Percentiles rank a stretch among this genome's conserved stretches.
Evolutionary conservation across 768 basidiomycete genomes (phyloP).

Genomic region (Amanita muscaria): DNA sequence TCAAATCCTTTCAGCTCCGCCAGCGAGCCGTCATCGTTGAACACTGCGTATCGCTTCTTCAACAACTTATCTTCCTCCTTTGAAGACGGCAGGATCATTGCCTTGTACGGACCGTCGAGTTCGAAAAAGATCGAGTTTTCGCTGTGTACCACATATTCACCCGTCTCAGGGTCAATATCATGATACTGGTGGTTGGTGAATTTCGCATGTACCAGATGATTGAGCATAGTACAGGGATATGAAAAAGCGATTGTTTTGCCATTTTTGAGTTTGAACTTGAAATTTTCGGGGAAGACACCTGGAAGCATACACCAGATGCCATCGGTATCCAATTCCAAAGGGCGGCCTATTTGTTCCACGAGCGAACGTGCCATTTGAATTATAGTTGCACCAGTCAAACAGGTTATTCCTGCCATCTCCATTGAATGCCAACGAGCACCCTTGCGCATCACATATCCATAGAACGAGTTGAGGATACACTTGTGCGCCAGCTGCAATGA

Average conservation of each 20-base stretch:
- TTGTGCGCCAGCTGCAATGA: constrained; percentile 98
- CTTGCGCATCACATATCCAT: constrained; percentile 99
- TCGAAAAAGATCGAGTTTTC: constrained; percentile 99
- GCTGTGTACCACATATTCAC: constrained; percentile 77
- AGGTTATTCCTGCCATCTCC: constrained; percentile 99
- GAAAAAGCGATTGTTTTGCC: constrained; percentile 88
- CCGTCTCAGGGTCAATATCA: constrained; percentile 76
- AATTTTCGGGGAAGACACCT: constrained; percentile 95
- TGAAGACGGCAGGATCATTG: constrained; percentile 98
- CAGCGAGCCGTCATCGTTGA: constrained; percentile 95
- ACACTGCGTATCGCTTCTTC: constrained; percentile 98
- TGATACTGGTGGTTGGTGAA: constrained; percentile 99
- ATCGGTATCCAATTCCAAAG: constrained; percentile 95
- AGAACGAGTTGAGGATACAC: constrained; percentile 99
- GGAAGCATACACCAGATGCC: constrained; percentile 99
- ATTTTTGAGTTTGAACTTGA: constrained; percentile 82
- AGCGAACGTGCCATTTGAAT: constrained; percentile 98
- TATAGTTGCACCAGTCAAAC: constrained; percentile 93
- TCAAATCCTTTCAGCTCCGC: constrained; percentile 99
- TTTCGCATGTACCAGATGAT: constrained; percentile 89
- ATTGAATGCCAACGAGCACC: constrained; percentile 99
- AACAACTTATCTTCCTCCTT: constrained; percentile 98
- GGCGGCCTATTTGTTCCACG: constrained; percentile 96
- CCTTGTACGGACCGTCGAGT: constrained; percentile 95
- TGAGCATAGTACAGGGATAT: constrained; percentile 99